These are phyloP conservation scores for Nicotiana tomentosiformis DNA, from an alignment of 257 asterid species.

Conservation along the genomic window DNA sequence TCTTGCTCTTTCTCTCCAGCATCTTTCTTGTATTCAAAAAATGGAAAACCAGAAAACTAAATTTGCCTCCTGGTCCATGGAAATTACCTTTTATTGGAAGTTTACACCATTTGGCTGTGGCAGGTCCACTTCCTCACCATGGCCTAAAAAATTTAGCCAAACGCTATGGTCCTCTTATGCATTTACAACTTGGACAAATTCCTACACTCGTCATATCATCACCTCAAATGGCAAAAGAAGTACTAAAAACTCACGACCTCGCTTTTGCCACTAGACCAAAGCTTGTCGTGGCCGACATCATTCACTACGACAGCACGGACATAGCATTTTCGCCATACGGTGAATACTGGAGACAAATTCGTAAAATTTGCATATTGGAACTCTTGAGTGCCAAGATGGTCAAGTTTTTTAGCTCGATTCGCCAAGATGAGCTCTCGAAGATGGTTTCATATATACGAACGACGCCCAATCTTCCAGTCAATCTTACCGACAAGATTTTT, in stretches of 20 bases:
- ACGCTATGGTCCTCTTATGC: constrained; percentile 14
- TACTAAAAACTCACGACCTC: constrained; percentile 16
- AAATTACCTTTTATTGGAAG: constrained; percentile 16
- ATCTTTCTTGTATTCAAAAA: not conserved
- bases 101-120: constrained; percentile 13
- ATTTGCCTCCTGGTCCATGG: constrained; percentile 18
- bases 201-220: constrained; percentile 18
- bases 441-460: not conserved
- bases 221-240: not conserved
- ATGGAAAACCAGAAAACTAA: not conserved
- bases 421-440: constrained; percentile 8
- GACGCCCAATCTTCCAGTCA: not conserved
- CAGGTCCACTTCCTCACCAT: constrained; percentile 7
- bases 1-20: not conserved
- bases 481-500: not conserved
- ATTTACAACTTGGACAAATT: constrained; percentile 18
- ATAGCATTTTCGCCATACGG: constrained; percentile 10
- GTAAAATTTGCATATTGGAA: constrained; percentile 17
- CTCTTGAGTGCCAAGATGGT: constrained; percentile 16
- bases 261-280: constrained; percentile 11
- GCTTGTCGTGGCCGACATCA: not conserved
- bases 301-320: not conserved
- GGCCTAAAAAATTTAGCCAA: not conserved
- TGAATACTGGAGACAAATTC: constrained; percentile 14
- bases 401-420: constrained; percentile 5